phyloP scores from a whole-genome alignment of 2,329 filamentous ascomycete genomes.

The Aspergillus calidoustus region DNA sequence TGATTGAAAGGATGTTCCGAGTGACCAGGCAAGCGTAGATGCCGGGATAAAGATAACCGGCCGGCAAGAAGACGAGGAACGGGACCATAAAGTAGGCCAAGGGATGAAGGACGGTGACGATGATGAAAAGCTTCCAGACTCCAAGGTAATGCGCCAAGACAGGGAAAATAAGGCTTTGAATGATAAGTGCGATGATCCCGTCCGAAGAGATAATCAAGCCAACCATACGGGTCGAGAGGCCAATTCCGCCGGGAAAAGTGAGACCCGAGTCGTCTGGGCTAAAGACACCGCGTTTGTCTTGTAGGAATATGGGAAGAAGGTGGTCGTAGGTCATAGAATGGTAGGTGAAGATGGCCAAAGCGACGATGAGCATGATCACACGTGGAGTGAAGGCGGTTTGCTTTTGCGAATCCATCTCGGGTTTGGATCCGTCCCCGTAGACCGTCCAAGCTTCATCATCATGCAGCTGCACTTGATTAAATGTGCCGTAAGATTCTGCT shows the following conservation, averaged over 20 bases:
- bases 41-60: constrained; percentile 58
- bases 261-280: constrained; percentile 50
- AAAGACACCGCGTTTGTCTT: constrained; percentile 62
- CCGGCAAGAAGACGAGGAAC: constrained; percentile 65
- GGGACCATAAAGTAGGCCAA: constrained; percentile 71
- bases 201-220: constrained; percentile 72
- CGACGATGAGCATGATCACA: constrained; percentile 77
- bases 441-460: constrained; percentile 59
- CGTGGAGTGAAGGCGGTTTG: constrained; percentile 62
- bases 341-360: constrained; percentile 88
- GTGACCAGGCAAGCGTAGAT: constrained; percentile 69
- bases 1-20: constrained; percentile 70
- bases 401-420: constrained; percentile 44
- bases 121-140: constrained; percentile 68
- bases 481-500: constrained; percentile 79
- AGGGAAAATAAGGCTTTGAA: constrained; percentile 74
- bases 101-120: constrained; percentile 69
- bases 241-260: constrained; percentile 67
- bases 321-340: constrained; percentile 96
- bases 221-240: constrained; percentile 67
- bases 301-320: constrained; percentile 88
- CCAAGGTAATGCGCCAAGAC: constrained; percentile 66
- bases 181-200: constrained; percentile 71
- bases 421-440: constrained; percentile 50
- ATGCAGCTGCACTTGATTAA: constrained; percentile 62